Evolutionary conservation across 768 basidiomycete genomes (phyloP).

Genomic region (Kwoniella dejecticola): DNA sequence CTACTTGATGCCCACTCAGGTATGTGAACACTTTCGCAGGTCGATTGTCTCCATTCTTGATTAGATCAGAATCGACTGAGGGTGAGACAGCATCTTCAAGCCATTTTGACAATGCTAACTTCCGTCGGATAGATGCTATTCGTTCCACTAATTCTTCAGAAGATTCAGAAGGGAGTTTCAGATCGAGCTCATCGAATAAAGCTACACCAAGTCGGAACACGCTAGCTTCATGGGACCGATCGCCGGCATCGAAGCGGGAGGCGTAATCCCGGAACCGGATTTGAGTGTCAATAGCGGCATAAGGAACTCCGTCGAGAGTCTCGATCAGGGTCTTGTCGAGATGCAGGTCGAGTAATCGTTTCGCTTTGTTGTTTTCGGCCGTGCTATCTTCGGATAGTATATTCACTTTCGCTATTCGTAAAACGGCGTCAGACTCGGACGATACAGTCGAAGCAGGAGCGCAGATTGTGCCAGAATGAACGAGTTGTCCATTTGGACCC

Average conservation of each 20-base stretch:
- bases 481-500: conserved; percentile 77
- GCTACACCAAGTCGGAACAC: conserved; percentile 86
- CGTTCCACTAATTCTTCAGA: conserved; percentile 61
- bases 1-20: conserved; percentile 85
- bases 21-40: conserved; percentile 68
- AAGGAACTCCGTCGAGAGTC: conserved; percentile 60
- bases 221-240: conserved; percentile 71
- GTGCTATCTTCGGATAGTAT: conserved; percentile 35
- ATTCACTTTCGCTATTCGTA: conserved; percentile 46
- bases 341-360: conserved; percentile 74
- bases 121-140: conserved; percentile 68
- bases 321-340: conserved; percentile 71
- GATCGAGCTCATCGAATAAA: conserved; percentile 81
- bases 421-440: conserved; percentile 26
- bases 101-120: conserved; percentile 81
- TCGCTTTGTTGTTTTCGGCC: conserved; percentile 57
- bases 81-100: conserved; percentile 71
- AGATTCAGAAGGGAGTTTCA: conserved; percentile 61
- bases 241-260: conserved; percentile 69
- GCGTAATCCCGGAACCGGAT: conserved; percentile 80
- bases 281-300: conserved; percentile 63
- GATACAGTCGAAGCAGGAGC: conserved; percentile 27
- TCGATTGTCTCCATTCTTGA: conserved; percentile 60
- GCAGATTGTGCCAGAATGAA: conserved; percentile 70
- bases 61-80: conserved; percentile 68